Conservation (phyloP, 169 alveolate genomes). For the Perkinsus chesapeaki region DNA sequence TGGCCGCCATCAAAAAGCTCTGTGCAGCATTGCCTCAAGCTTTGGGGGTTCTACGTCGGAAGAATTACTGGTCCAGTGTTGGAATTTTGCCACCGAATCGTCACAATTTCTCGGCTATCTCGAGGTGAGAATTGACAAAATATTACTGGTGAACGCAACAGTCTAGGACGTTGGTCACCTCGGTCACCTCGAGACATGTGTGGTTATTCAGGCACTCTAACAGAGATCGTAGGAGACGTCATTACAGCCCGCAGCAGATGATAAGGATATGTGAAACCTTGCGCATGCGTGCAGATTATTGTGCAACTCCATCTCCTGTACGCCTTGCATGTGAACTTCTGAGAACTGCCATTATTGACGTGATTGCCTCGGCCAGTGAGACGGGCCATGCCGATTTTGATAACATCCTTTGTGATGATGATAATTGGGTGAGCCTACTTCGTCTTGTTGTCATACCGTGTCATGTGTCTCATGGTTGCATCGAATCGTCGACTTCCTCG, state of each 20-base stretch:
- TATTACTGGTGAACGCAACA: no score
- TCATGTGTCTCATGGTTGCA: neutral
- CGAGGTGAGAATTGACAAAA: no score
- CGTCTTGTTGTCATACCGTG: neutral
- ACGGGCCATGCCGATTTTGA: neutral
- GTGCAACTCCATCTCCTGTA: neutral
- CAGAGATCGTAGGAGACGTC: neutral
- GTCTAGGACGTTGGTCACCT: no score
- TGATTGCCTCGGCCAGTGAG: neutral
- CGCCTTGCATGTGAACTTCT: neutral
- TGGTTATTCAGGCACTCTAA: neutral
- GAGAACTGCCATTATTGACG: neutral
- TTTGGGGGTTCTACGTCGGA: no score
- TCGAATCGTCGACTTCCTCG: neutral
- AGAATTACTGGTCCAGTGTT: no score
- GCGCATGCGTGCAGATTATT: neutral
- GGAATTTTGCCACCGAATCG: no score
- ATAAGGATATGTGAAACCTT: neutral
- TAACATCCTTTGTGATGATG: neutral
- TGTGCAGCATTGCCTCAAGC: no score
- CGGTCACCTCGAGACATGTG: no score
- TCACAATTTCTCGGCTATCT: no score
- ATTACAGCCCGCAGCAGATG: neutral
- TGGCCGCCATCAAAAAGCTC: no score
- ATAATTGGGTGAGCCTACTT: neutral